Evolutionary conservation across 2,329 filamentous ascomycete species (phyloP), one percentile per base, ranked within the genome.

Genomic region (Microdochium nivale): DNA sequence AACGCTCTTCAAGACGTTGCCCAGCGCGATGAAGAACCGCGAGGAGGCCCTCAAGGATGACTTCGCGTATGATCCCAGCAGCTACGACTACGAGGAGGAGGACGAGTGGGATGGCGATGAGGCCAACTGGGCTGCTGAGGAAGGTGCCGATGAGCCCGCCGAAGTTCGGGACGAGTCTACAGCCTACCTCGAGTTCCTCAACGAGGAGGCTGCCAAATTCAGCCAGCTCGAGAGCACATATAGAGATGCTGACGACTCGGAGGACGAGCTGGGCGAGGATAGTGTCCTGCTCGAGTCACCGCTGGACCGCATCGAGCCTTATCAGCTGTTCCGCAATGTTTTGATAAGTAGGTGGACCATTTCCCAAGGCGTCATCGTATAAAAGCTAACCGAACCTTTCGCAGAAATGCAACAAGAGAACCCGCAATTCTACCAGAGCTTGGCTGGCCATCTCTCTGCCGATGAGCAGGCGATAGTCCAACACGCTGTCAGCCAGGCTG

Each of bases 101-200:
- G 89, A 95, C 49, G 88, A 89, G 54, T 90, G 88, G 73, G 86
- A 86, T 48, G 88, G 90, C 43, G 89, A 91, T 37, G 91, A 90
- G 51, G 83, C 82, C 49, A 82, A 88, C 65, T 95, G 90, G 90
- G 82, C 84, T 53, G 84, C 78, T 44, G 88, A 90, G 57, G 80
- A 86, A 35, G 85, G 87, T 53, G 79, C 81, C 56, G 82, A 82
- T 25, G 88, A 89, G 56, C 62, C 71, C 14, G 69, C 67, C 2
- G 86, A 96, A 55, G 78, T 84, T 61, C 88, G 90, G 63, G 92
- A 96, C 61, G 92, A 97, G 70, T 94, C 89, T 67, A 87, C 88
- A 24, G 90, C 92, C 5, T 99, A 99, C 67, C 81, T 99, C 47
- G 91, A 97, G 59, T 99, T 99, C 74, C 72, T 99, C 25, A 95